phyloP scores from a whole-genome alignment of 208 protist genomes.

The Leishmania gerbilli region DNA sequence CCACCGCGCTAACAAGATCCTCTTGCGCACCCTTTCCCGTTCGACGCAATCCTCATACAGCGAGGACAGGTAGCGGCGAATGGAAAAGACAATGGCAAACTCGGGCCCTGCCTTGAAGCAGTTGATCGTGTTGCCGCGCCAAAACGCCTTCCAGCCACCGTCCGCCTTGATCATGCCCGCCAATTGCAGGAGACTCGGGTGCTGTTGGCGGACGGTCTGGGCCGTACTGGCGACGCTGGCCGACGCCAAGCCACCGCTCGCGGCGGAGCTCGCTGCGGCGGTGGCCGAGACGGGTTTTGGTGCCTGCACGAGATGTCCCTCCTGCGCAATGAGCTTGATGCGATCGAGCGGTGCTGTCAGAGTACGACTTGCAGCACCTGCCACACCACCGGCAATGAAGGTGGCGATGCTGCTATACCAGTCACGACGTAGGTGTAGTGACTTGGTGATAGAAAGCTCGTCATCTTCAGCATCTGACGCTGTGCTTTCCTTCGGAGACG shows the following conservation, averaged over 20 bases:
- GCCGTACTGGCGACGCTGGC: background rate
- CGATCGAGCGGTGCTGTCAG: slow-evolving; percentile 91
- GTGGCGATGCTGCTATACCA: slow-evolving; percentile 80
- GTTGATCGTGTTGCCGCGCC: slow-evolving; percentile 90
- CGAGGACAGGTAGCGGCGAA: slow-evolving; percentile 79
- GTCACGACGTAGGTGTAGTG: slow-evolving; percentile 65
- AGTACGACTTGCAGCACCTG: slow-evolving; percentile 83
- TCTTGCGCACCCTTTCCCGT: slow-evolving; percentile 47
- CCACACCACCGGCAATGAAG: slow-evolving; percentile 83
- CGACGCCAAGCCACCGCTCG: background rate
- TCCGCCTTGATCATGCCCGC: slow-evolving; percentile 78
- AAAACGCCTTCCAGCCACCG: slow-evolving; percentile 81
- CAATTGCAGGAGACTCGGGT: slow-evolving; percentile 66
- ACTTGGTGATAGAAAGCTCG: slow-evolving; percentile 16
- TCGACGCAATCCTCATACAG: slow-evolving; percentile 82
- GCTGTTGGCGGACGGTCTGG: slow-evolving; percentile 20
- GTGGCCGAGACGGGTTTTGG: background rate
- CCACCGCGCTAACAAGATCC: slow-evolving; percentile 16
- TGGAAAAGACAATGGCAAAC: slow-evolving; percentile 89
- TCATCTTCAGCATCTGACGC: slow-evolving; percentile 8
- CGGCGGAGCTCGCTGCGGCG: background rate
- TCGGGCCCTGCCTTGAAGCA: slow-evolving; percentile 92
- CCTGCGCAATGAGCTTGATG: slow-evolving; percentile 92
- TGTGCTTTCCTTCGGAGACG: background rate
- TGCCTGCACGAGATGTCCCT: slow-evolving; percentile 71